phyloP scores from a whole-genome alignment of 2,329 filamentous ascomycete species.

The Penicillium frequentans region DNA sequence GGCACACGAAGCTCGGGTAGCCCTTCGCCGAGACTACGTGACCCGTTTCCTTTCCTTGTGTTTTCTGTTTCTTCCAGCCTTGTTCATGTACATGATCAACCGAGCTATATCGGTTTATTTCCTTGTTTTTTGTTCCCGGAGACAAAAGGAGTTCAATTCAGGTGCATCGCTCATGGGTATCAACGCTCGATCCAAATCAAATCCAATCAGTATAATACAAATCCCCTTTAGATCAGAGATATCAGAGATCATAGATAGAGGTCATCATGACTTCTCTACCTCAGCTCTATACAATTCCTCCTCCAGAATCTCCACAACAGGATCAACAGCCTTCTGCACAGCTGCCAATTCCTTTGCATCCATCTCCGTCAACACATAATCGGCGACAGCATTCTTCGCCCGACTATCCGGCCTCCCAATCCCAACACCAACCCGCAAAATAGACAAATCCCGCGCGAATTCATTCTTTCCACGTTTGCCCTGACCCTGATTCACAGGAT shows the following conservation, averaged over 20 bases:
- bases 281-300: slow-evolving; percentile 41
- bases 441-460: slow-evolving; percentile 34
- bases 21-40: neutral
- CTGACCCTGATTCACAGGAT: slow-evolving; percentile 10
- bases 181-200: slow-evolving; percentile 5
- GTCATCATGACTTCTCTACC: slow-evolving; percentile 20
- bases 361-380: slow-evolving; percentile 76
- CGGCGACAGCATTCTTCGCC: slow-evolving; percentile 65
- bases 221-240: neutral
- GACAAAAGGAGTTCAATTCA: neutral
- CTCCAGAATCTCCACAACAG: slow-evolving; percentile 55
- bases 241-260: too few species aligned
- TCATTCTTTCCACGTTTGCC: slow-evolving; percentile 29
- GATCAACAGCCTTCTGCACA: slow-evolving; percentile 50
- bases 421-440: slow-evolving; percentile 71
- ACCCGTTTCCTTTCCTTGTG: neutral
- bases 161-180: slow-evolving; percentile 3
- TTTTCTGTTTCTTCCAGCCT: slow-evolving; percentile 4
- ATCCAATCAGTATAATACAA: slow-evolving; percentile 1
- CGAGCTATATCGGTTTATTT: neutral
- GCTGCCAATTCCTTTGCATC: slow-evolving; percentile 50
- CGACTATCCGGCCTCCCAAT: slow-evolving; percentile 79
- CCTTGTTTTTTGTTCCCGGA: neutral
- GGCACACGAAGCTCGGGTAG: neutral
- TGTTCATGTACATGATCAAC: slow-evolving; percentile 16